A percentile compares a stretch with the other conserved stretches of the same genome.
phyloP scores from a whole-genome alignment of 2,329 filamentous ascomycete species.

The Verticillium klebahnii region DNA sequence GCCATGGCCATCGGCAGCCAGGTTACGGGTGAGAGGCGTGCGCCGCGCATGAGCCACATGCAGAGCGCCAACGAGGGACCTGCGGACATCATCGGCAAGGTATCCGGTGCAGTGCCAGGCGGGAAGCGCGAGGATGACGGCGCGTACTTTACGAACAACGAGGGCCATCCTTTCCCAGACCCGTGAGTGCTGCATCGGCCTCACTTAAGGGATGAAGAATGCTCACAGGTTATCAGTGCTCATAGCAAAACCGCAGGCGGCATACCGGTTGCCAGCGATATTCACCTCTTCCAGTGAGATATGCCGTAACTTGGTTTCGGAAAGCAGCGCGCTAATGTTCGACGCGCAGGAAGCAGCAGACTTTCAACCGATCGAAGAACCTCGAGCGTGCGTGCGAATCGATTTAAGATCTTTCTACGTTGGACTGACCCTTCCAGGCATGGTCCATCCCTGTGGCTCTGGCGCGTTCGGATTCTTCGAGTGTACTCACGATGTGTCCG shows the following conservation, averaged over 20 bases:
- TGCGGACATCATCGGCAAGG: constrained; percentile 44
- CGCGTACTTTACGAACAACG: constrained; percentile 50
- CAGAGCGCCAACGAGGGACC: constrained; percentile 46
- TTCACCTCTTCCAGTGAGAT: constrained; percentile 40
- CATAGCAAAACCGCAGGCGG: constrained; percentile 51
- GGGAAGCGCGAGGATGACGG: constrained; percentile 44
- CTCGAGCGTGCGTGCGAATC: too few species aligned
- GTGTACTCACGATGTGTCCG: too few species aligned
- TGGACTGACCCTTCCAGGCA: too few species aligned
- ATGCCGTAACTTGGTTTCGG: too few species aligned
- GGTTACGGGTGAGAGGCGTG: constrained; percentile 29
- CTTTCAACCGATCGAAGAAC: constrained; percentile 15
- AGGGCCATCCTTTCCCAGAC: constrained; percentile 47
- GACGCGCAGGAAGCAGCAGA: neutral
- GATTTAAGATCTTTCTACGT: too few species aligned
- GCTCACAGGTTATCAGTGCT: neutral
- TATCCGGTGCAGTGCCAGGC: constrained; percentile 38
- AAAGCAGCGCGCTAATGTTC: too few species aligned
- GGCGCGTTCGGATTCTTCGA: too few species aligned
- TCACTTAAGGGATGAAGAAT: too few species aligned
- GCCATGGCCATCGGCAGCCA: constrained; percentile 33
- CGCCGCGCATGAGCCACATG: constrained; percentile 32
- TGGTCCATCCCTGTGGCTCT: too few species aligned
- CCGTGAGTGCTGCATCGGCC: constrained; percentile 12
- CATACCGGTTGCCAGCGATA: constrained; percentile 44